Base-by-base conservation (phyloP, 306 rosid species). In the Boehmeria nivea region DNA sequence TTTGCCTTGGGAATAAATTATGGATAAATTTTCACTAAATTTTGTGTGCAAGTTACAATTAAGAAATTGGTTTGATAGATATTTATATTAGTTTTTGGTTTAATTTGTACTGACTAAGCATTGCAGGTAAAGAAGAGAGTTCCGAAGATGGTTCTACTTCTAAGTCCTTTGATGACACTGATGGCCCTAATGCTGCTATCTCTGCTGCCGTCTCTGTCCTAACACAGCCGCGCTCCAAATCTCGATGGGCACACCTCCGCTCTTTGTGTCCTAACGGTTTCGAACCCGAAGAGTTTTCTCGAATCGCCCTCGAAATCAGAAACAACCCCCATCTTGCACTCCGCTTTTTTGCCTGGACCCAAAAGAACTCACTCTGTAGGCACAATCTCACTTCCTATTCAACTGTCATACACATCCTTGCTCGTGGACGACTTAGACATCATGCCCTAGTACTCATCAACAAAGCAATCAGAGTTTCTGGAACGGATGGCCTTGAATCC, bases 301-400 rank as follows among this genome's bases (percentile, higher is more conserved):
- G 81, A 45, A 83, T 89, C 7, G 16, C 73, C 37, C 66, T 86
- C 22, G 75, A 72, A 0, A 59, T 86, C 7, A 77, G 72, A 52
- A 81, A 81, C 68, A 89, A 83, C 48, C 81, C 89, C 43, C 95
- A 76, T 44, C 97, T 89, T 19, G 90, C 77, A 8, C 81, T 79
- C 18, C 72, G 73, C 23, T 86, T 89, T 78, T 89, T 81, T 72
- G 61, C 23, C 23, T 89, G 85, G 82, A 79, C 88, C 65, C 64
- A 73, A 14, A 64, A 54, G 37, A 77, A 75, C 20, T 83, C 84
- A 19, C 79, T 73, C 42, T 83, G 95, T 71, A 16, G 12, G 69
- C 95, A 86, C 76, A 72, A 63, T 61, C 84, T 83, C 51, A 13
- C 49, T 27, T 86, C 90, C 10, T 78, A 79, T 60, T 81, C 95